Evolutionary conservation across 1,139 yeast species (phyloP), one percentile per base, ranked within the genome.

Genomic region (Suhomyces panamericanus): DNA sequence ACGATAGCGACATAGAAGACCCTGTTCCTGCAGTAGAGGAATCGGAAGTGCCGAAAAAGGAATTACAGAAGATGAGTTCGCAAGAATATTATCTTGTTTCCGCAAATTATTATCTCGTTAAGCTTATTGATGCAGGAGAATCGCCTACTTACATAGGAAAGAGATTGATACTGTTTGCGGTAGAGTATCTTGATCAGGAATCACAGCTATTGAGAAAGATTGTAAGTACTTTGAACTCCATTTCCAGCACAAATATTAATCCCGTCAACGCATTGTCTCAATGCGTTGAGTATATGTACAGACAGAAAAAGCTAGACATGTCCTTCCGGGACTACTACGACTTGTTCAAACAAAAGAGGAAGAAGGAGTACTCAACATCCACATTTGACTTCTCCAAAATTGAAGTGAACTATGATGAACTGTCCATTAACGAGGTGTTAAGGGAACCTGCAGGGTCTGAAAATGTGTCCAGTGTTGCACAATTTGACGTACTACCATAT

Each of bases 1-100:
- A 71, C 41, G 70, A 64, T 39, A 70, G 66, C 38, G 69, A 60
- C 32, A 42, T 49, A 3, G 66, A 60, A 29, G 44, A 41, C 8
- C 17, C 20, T 11, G 16, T 10, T 17, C 20, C 14, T 2, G 40
- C 28, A 16, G 3, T 24, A 9, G 17, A 34, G 1, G 9, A 13
- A 3, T n/a, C 17, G 3, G 36, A 34, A 9, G 16, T 13, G 6
- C 6, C 10, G 6, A 6, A 24, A 4, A 12, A 10, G 3, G 22
- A 34, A 5, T 13, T 34, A 10, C 11, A n/a, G 8, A 7, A 12
- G 2, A 24, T 29, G 22, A 20, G 11, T 4, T 29, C 31, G 9
- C 11, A n/a, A 8, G 33, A 38, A 15, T 38, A 31, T 22, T 20
- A 27, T 6, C 29, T 38, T 12, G 14, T 29, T 2, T 26, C 38